A percentile compares a stretch with the other conserved stretches of the same genome.
These are phyloP conservation scores for Bertia moriformis DNA, from an alignment of 2,329 filamentous ascomycete genomes.

Conservation along the genomic window DNA sequence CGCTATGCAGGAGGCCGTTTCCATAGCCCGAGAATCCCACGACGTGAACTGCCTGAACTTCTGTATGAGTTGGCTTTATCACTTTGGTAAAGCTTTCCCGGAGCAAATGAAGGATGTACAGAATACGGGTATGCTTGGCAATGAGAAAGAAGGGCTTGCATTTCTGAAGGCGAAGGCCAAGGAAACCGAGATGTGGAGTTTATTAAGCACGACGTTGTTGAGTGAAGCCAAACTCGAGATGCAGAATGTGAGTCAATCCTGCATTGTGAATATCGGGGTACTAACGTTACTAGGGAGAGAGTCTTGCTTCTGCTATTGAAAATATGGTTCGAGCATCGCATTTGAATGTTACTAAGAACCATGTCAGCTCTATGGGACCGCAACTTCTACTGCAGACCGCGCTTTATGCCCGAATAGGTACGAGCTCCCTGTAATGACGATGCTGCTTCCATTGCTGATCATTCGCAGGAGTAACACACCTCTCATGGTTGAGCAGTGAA, in stretches of 20 bases:
- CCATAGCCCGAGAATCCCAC: constrained; percentile 59
- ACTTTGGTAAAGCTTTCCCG: constrained; percentile 56
- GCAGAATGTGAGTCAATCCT: constrained; percentile 19
- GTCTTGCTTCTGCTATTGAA: constrained; percentile 35
- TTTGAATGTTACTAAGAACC: constrained; percentile 45
- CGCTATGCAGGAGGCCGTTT: constrained; percentile 60
- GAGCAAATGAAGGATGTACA: constrained; percentile 38
- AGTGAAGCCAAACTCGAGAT: constrained; percentile 54
- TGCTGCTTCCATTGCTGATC: constrained; percentile 37
- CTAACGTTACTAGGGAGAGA: constrained; percentile 18
- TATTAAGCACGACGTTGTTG: constrained; percentile 51
- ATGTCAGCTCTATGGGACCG: constrained; percentile 40
- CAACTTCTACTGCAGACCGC: constrained; percentile 47
- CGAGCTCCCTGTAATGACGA: constrained; percentile 18
- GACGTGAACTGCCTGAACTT: constrained; percentile 62
- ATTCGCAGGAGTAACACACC: constrained; percentile 13
- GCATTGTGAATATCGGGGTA: neutral
- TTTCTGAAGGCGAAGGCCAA: constrained; percentile 58
- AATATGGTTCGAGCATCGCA: constrained; percentile 50
- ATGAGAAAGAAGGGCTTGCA: constrained; percentile 49
- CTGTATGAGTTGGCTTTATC: constrained; percentile 60
- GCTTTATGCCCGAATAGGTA: constrained; percentile 45
- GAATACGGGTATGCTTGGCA: constrained; percentile 42
- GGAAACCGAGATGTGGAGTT: constrained; percentile 52
- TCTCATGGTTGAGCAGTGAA: neutral